Evolutionary conservation across 371 early-diverging fungal species (phyloP), one percentile per base, ranked within the genome.

Genomic region (Gilbertella persicaria): DNA sequence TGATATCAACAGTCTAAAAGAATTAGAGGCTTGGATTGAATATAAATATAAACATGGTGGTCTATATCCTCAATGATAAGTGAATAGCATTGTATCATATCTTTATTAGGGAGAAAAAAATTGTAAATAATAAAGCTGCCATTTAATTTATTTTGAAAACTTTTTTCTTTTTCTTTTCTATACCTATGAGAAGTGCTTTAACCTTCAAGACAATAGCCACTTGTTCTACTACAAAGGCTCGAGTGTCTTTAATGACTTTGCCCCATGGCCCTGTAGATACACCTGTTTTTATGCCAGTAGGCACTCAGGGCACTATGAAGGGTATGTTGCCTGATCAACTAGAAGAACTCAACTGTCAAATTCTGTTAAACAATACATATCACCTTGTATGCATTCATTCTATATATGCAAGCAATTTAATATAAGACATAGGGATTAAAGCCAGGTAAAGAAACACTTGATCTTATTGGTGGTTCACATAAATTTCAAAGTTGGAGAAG

Each of bases 251-350:
- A 20, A 70, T 94, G 65, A 81, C 79, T n/a, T 70, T 96, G 50
- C 93, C 91, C 37, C 94, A 94, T 74, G 86, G 83, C 24, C 89
- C 85, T 5, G 93, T 92, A 12, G 84, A 89, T 50, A 88, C 93
- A 29, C 98, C 98, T 24, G 89, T 91, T 56, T 98, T 96, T 62
- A 98, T 98, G 98, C 97, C 98, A 5, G 98, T 98, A 9, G 97
- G 94, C n/a, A 98, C 98, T 4, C 91, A 96, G 73, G 98, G 95
- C 17, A 87, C 94, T 12, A 81, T 98, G 75, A 97, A 97, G 65
- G 97, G 94, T 14, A 64, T 95, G 46, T 86, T 90, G 20, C 80
- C 87, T 12, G 62, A 87, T 19, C 95, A 94, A 58, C 64, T 95
- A 37, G 83, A 87, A 60, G 82, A 86, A 30, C 69, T 93, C n/a